Conservation (phyloP, 768 basidiomycete species). For the Trametes coccinea region DNA sequence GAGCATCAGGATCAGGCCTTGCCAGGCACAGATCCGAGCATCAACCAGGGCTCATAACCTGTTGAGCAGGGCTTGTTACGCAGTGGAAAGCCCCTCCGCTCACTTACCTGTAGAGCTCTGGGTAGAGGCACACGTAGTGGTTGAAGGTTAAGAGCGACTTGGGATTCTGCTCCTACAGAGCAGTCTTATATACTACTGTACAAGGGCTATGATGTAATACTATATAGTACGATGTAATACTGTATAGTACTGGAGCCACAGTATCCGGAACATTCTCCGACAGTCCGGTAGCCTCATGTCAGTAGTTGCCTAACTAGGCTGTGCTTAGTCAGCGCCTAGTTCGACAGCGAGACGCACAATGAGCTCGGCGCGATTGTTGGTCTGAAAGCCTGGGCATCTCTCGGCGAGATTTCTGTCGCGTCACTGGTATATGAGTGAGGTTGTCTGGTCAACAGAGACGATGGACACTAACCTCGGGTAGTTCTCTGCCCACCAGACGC, state of each 20-base stretch:
- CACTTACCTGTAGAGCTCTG: not conserved
- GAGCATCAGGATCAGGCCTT: not conserved
- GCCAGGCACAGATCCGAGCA: not conserved
- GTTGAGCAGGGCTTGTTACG: not conserved
- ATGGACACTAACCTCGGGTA: conserved; percentile 54
- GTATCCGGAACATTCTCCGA: not conserved
- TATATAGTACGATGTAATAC: not conserved
- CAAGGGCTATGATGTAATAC: not conserved
- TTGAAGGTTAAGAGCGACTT: conserved; percentile 1
- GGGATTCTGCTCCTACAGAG: not conserved
- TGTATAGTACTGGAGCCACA: not conserved
- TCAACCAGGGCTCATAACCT: conserved; percentile 1
- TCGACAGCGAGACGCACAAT: conserved; percentile 49
- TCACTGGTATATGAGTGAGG: no score
- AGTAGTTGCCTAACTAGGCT: not conserved
- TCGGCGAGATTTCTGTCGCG: conserved; percentile 72
- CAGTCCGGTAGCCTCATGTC: not conserved
- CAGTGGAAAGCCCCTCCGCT: not conserved
- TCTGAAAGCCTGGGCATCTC: conserved; percentile 79
- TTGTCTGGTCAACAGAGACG: not conserved
- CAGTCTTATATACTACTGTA: not conserved
- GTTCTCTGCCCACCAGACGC: conserved; percentile 82
- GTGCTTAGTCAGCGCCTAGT: not conserved
- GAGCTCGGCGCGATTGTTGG: conserved; percentile 88
- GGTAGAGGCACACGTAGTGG: not conserved